phyloP scores from a whole-genome alignment of 768 basidiomycete species.

The Serendipita sp. region DNA sequence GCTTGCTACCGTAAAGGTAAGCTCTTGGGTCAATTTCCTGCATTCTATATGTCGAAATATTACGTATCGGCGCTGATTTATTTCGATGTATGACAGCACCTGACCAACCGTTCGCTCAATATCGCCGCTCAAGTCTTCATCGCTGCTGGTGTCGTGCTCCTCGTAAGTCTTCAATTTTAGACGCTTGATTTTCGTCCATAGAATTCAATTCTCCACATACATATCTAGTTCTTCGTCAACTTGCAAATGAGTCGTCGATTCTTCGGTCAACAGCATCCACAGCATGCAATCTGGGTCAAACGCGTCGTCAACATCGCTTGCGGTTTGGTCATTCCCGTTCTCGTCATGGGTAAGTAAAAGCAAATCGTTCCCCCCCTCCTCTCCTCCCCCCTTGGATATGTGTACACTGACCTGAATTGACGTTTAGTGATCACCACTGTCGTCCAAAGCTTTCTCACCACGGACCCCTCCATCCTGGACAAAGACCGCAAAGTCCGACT shows the following conservation, averaged over 20 bases:
- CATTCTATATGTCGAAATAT: too few species aligned
- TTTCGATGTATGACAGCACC: background rate
- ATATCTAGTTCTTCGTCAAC: conserved; percentile 3
- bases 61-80: background rate
- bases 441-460: background rate
- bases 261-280: background rate
- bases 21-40: too few species aligned
- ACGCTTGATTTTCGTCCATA: too few species aligned
- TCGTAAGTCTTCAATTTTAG: background rate
- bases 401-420: background rate
- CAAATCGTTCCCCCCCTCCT: background rate
- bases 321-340: background rate
- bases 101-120: background rate
- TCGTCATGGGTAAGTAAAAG: background rate
- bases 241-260: background rate
- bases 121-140: background rate
- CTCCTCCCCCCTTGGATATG: background rate
- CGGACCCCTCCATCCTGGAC: background rate
- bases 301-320: background rate
- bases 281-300: background rate
- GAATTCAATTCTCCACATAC: too few species aligned
- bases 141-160: background rate
- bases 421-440: background rate
- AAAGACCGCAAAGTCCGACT: conserved; percentile 1
- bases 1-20: background rate